These are phyloP conservation scores for Lachnellula suecica DNA, from an alignment of 2,329 filamentous ascomycete genomes.

Conservation along the genomic window DNA sequence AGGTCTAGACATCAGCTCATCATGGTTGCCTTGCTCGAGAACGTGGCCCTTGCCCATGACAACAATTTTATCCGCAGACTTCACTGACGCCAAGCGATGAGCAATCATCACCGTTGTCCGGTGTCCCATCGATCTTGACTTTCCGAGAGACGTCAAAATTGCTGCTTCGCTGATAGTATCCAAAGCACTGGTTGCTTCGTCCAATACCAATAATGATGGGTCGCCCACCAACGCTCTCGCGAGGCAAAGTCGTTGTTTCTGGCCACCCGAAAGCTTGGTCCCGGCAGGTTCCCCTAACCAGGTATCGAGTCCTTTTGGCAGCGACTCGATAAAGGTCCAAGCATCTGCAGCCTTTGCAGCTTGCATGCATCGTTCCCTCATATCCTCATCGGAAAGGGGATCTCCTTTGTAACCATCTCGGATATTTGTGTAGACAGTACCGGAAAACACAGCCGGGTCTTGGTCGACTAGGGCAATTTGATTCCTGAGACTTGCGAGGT, in stretches of 20 bases:
- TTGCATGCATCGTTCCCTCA: slow-evolving; percentile 18
- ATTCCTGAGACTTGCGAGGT: slow-evolving; percentile 21
- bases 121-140: slow-evolving; percentile 26
- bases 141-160: slow-evolving; percentile 45
- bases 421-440: slow-evolving; percentile 49
- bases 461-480: slow-evolving; percentile 26
- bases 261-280: slow-evolving; percentile 54
- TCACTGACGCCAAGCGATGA: slow-evolving; percentile 41
- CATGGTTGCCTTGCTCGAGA: slow-evolving; percentile 39
- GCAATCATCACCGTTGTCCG: slow-evolving; percentile 41
- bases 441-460: slow-evolving; percentile 25
- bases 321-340: slow-evolving; percentile 50
- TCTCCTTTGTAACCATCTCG: slow-evolving; percentile 40
- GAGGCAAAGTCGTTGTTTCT: slow-evolving; percentile 59
- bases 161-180: slow-evolving; percentile 57
- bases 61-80: slow-evolving; percentile 39
- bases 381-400: slow-evolving; percentile 13
- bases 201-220: slow-evolving; percentile 57
- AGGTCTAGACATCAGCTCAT: slow-evolving; percentile 27
- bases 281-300: slow-evolving; percentile 51
- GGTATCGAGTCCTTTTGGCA: slow-evolving; percentile 50
- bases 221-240: slow-evolving; percentile 57
- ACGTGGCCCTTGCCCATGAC: slow-evolving; percentile 39
- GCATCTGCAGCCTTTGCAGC: slow-evolving; percentile 61
- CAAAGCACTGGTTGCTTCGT: slow-evolving; percentile 61